Percentiles rank a stretch among this genome's conserved stretches.
These are phyloP conservation scores for Russula compacta DNA, from an alignment of 768 basidiomycete species.

Conservation along the genomic window DNA sequence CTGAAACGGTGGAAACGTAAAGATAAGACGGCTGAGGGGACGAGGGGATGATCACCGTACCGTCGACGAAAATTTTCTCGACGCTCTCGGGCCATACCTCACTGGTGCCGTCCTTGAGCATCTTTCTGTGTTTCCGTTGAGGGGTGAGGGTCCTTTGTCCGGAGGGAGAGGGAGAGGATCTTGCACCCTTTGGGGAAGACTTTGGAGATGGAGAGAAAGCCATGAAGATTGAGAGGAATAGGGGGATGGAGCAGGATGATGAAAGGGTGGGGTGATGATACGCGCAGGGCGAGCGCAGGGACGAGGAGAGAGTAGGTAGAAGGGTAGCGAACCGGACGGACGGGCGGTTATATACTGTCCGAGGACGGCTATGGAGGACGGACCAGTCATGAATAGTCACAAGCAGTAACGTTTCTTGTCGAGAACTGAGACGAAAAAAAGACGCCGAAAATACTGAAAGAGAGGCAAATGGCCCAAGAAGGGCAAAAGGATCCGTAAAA, in stretches of 20 bases:
- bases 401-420: neutral
- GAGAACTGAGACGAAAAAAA: slow-evolving; percentile 21
- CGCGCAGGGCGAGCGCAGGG: neutral
- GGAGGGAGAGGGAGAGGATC: slow-evolving; percentile 18
- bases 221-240: slow-evolving; percentile 13
- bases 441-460: slow-evolving; percentile 21
- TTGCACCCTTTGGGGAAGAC: slow-evolving; percentile 22
- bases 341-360: slow-evolving; percentile 19
- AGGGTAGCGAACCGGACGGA: slow-evolving; percentile 10
- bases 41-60: slow-evolving; percentile 27
- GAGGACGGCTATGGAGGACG: slow-evolving; percentile 11
- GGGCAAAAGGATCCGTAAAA: slow-evolving; percentile 22
- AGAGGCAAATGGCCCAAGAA: slow-evolving; percentile 21
- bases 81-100: slow-evolving; percentile 80
- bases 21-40: neutral
- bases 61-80: slow-evolving; percentile 71
- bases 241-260: slow-evolving; percentile 8
- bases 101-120: slow-evolving; percentile 67
- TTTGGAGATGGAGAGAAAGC: slow-evolving; percentile 22
- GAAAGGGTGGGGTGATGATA: neutral
- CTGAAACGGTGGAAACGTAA: slow-evolving; percentile 28
- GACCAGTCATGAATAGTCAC: slow-evolving; percentile 23
- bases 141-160: slow-evolving; percentile 47
- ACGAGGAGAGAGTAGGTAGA: slow-evolving; percentile 3
- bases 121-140: slow-evolving; percentile 74